Percentiles rank a stretch among this genome's conserved stretches.
phyloP scores from a whole-genome alignment of 805 yeast genomes.

The Ogataea pignaliae region DNA sequence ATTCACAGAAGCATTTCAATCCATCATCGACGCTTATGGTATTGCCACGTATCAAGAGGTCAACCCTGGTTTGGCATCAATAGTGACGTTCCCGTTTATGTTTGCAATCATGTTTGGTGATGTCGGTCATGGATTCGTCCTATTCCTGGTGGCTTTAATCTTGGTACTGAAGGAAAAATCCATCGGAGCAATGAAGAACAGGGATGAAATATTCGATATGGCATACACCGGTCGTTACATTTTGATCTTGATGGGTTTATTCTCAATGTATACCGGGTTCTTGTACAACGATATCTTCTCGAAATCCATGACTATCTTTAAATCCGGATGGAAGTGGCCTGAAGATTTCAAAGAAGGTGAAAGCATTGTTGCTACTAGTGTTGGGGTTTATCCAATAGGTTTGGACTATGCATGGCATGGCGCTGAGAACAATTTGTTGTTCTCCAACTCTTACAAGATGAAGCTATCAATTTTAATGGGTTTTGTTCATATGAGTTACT shows the following conservation, averaged over 20 bases:
- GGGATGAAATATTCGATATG: conserved; percentile 77
- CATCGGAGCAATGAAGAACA: conserved; percentile 46
- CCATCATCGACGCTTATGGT: conserved; percentile 74
- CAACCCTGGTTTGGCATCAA: conserved; percentile 70
- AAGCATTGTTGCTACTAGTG: conserved; percentile 41
- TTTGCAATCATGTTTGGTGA: conserved; percentile 85
- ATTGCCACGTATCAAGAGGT: conserved; percentile 72
- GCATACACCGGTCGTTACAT: conserved; percentile 70
- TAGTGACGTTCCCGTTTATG: conserved; percentile 76
- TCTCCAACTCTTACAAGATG: conserved; percentile 74
- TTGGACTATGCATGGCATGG: conserved; percentile 78
- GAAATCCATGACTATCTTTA: conserved; percentile 61
- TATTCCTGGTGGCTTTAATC: conserved; percentile 49
- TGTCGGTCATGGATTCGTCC: conserved; percentile 69
- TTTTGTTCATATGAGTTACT: conserved; percentile 68
- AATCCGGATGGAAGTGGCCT: conserved; percentile 71
- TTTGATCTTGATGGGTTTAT: conserved; percentile 62
- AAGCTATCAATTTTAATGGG: conserved; percentile 74
- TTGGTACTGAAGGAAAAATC: conserved; percentile 52
- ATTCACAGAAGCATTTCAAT: conserved; percentile 65
- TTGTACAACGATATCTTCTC: conserved; percentile 71
- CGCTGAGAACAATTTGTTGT: conserved; percentile 64
- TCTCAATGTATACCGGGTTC: conserved; percentile 72
- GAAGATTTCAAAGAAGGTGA: conserved; percentile 45
- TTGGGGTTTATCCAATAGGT: conserved; percentile 58